Base-by-base conservation (phyloP, 2,329 filamentous ascomycete genomes). In the Xylariaceae sp. region DNA sequence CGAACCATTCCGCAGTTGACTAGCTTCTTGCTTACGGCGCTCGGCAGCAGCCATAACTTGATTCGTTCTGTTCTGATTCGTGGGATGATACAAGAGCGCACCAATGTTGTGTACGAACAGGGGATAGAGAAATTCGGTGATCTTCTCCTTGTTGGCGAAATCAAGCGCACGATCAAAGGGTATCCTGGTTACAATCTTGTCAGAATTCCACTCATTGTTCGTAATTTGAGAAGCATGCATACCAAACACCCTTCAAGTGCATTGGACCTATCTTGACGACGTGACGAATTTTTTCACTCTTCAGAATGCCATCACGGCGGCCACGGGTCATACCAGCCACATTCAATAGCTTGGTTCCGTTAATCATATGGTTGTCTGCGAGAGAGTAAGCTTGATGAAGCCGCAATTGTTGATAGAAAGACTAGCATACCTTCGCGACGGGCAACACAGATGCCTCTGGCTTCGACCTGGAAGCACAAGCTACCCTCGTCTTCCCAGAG, bases 121-220 rank as follows among this genome's bases (percentile, higher is more conserved):
- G 55, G 94, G 94, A 74, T 97, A 99, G 57, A 97, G 78, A 52
- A 92, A 79, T 76, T 97, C 93, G 0, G 94, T 97, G 65, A 97
- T 99, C 78, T 97, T 97, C 76, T 99, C 94, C 82, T 97, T 97
- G 79, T 99, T 99, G 65, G 94, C 94, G 73, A 99, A 97, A 70
- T 97, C 94, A 56, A 99, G 79, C n/a, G 94, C 94, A 66, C 94
- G 88, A 68, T 97, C 94, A 69, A 96, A 97, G 1, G 94, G 94
- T 70, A 99, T 99, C 92, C 92, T 97, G 67, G 15, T 53, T 15
- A 42, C 39, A 6, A 15, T n/a, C 10, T 15, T 23, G 37, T 65
- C 57, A 67, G 63, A 56, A 37, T 2, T 2, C 30, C 9, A 7
- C 18, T 42, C 11, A 47, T 53, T 7, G 17, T 30, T 2, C 7